Evolutionary conservation across 768 basidiomycete species (phyloP).

Genomic region (Xerocomus spinulosus): DNA sequence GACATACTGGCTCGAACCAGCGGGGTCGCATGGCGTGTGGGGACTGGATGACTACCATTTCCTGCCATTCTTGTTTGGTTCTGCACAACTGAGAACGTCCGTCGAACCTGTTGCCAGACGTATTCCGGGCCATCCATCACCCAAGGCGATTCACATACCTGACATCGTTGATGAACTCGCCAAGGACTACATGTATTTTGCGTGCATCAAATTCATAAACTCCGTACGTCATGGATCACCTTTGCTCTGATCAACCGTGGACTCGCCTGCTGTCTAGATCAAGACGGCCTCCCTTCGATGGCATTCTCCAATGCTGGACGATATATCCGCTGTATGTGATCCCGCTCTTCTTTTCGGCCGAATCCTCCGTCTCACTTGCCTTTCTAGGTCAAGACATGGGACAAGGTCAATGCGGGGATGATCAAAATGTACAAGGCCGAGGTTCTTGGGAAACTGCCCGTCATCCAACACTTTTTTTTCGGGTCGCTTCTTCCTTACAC

Average conservation of each 20-base stretch:
- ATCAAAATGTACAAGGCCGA: conserved; percentile 97
- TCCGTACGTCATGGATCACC: conserved; percentile 50
- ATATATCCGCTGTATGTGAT: conserved; percentile 74
- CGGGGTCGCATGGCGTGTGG: conserved; percentile 99
- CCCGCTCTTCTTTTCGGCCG: background rate
- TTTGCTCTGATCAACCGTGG: background rate
- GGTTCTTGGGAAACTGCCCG: conserved; percentile 91
- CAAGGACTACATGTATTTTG: conserved; percentile 93
- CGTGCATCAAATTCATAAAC: conserved; percentile 94
- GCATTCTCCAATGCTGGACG: conserved; percentile 99
- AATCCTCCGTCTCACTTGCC: background rate
- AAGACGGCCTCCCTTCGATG: conserved; percentile 94
- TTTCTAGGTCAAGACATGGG: conserved; percentile 79
- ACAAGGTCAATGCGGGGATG: conserved; percentile 95
- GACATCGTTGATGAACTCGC: conserved; percentile 92
- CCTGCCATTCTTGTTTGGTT: conserved; percentile 84
- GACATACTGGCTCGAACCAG: conserved; percentile 95
- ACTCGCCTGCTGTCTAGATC: conserved; percentile 46
- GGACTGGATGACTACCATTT: conserved; percentile 97
- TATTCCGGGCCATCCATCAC: conserved; percentile 66
- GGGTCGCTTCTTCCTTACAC: conserved; percentile 73
- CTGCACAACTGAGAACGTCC: conserved; percentile 55
- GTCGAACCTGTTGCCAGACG: conserved; percentile 9
- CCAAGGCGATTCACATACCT: conserved; percentile 87
- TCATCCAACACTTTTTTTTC: conserved; percentile 94